Base-by-base conservation (phyloP, 257 asterid genomes). In the Salvia hispanica region DNA sequence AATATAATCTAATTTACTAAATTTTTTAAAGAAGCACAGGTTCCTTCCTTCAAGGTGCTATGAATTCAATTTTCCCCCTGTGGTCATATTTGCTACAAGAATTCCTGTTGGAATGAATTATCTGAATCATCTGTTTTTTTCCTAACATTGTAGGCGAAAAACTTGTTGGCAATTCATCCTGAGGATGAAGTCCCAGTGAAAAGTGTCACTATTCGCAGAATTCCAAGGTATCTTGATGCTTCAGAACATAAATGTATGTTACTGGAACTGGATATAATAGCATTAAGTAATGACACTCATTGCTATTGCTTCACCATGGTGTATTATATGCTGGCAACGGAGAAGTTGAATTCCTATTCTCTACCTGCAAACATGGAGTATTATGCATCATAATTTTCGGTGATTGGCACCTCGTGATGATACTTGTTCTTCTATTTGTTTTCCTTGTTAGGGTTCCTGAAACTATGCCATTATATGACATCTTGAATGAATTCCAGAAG, bases 401-500 rank as follows among this genome's bases (percentile, higher is more conserved):
- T 25, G 31, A 25, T 25, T 25, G 31, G 3, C 31, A 25, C 47
- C 73, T 65, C 50, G 8, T 48, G 57, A 69, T 61, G 51, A 39
- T 54, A 33, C 69, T 58, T 57, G 40, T 67, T 58, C 28, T 33
- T 74, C 15, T 33, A n/a, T 66, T 62, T 44, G 67, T 58, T 39
- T 62, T 45, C 9, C 33, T 6, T 74, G 52, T 34, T 75, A 94
- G 97, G 88, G 97, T 94, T 58, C 85, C 77, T 25, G 98, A 94
- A 79, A 83, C 80, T 33, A 45, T 94, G 93, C 99, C 97, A 0
- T 74, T 94, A 50, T 92, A 91, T 61, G 99, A 94, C 84, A 91
- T 94, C 82, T 76, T 94, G 86, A 94, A 89, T 67, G 99, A 94
- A 80, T 94, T 94, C 78, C 99, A 94, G 79, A 94, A 94, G 78